Conservation (phyloP, 1,284 basidiomycete genomes). For the Cutaneotrichosporon cavernicola region DNA sequence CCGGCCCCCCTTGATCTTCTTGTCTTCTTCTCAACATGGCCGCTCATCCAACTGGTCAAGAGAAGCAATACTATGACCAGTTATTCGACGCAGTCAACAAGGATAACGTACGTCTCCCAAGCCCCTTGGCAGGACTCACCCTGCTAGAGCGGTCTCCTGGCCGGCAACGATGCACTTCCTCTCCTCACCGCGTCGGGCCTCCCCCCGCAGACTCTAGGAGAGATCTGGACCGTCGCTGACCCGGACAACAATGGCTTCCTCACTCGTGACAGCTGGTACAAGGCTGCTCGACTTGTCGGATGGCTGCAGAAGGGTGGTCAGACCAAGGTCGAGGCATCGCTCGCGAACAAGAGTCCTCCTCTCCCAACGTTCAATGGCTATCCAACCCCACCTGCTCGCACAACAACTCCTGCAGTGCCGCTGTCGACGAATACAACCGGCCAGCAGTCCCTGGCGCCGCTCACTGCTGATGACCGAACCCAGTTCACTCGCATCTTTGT, state of each 20-base stretch:
- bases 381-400: constrained; percentile 54
- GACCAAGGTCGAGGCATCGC: constrained; percentile 30
- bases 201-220: constrained; percentile 73
- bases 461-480: constrained; percentile 73
- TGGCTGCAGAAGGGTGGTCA: constrained; percentile 78
- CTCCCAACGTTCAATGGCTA: constrained; percentile 76
- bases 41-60: constrained; percentile 18
- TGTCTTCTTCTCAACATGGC: constrained; percentile 10
- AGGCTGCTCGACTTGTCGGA: constrained; percentile 84
- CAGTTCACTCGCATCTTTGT: constrained; percentile 81
- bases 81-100: constrained; percentile 49
- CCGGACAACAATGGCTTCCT: constrained; percentile 89
- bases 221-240: constrained; percentile 93
- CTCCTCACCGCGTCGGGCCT: constrained; percentile 77
- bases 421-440: constrained; percentile 54
- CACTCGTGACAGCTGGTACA: constrained; percentile 76
- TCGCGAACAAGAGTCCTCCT: constrained; percentile 63
- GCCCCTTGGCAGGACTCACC: background rate
- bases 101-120: constrained; percentile 39
- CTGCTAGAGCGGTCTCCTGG: constrained; percentile 68
- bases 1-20: no score
- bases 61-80: constrained; percentile 50
- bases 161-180: constrained; percentile 78
- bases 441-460: constrained; percentile 57
- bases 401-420: constrained; percentile 19